Conservation (phyloP, 768 basidiomycete species). For the Phylloporus scabripes region DNA sequence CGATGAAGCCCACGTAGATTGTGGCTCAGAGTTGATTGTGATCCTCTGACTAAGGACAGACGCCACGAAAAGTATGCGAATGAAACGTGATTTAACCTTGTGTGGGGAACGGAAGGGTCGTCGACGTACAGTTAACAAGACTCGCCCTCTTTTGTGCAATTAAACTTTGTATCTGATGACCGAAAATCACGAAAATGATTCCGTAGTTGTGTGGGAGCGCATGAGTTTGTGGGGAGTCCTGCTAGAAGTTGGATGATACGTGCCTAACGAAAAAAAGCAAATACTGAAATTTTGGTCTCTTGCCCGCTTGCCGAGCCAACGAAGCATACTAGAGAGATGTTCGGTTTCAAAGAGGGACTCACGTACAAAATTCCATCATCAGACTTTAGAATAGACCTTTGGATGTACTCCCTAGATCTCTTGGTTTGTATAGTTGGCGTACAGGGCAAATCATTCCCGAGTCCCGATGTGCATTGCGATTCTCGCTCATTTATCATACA, state of each 20-base stretch:
- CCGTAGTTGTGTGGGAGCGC: neutral
- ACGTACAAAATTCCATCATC: neutral
- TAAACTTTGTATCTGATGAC: neutral
- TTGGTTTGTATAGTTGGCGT: neutral
- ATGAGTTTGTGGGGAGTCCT: too few relatives aligned
- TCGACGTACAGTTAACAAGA: too few relatives aligned
- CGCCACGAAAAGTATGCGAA: neutral
- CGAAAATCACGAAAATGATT: neutral
- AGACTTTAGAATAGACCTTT: too few relatives aligned
- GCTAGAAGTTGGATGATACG: too few relatives aligned
- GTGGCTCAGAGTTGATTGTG: too few relatives aligned
- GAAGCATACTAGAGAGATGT: too few relatives aligned
- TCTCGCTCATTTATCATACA: slow-evolving; percentile 26
- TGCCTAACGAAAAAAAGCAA: neutral
- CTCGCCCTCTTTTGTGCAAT: neutral
- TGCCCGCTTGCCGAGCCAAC: neutral
- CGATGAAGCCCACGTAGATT: neutral
- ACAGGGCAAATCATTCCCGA: neutral
- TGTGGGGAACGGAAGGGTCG: too few relatives aligned
- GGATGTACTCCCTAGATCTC: too few relatives aligned
- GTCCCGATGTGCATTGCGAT: neutral
- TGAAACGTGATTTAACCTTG: too few relatives aligned
- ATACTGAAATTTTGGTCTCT: neutral
- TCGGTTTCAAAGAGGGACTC: neutral
- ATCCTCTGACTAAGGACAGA: neutral